These are phyloP conservation scores for Penicillium sp. DNA, from an alignment of 2,329 filamentous ascomycete genomes.

Conservation along the genomic window DNA sequence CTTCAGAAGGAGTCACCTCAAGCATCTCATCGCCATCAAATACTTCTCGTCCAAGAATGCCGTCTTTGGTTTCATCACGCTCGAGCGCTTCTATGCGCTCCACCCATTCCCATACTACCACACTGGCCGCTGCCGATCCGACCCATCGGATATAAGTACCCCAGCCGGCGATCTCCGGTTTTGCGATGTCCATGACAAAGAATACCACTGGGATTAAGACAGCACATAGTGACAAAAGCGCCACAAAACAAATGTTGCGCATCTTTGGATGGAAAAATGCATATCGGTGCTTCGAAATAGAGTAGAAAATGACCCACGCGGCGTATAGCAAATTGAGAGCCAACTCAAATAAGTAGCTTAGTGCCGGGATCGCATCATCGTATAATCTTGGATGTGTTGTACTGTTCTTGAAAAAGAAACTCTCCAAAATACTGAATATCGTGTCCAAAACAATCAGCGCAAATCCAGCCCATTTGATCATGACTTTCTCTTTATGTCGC, in stretches of 20 bases:
- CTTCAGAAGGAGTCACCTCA: constrained; percentile 63
- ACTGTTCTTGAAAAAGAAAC: constrained; percentile 63
- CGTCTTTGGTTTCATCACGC: constrained; percentile 90
- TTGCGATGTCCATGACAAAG: constrained; percentile 86
- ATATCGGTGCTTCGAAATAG: constrained; percentile 86
- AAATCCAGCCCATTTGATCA: constrained; percentile 98
- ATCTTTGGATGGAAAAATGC: constrained; percentile 89
- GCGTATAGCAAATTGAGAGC: constrained; percentile 85
- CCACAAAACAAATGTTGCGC: constrained; percentile 83
- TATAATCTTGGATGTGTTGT: constrained; percentile 68
- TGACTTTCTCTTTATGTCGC: constrained; percentile 92
- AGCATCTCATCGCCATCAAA: constrained; percentile 95
- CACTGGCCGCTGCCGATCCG: constrained; percentile 88
- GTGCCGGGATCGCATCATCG: constrained; percentile 83
- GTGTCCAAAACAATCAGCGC: constrained; percentile 88
- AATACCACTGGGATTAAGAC: constrained; percentile 88
- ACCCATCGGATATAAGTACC: constrained; percentile 96
- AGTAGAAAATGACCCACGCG: constrained; percentile 91
- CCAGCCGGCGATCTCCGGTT: constrained; percentile 85
- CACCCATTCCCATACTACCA: constrained; percentile 99
- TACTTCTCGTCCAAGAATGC: constrained; percentile 84
- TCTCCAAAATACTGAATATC: constrained; percentile 88
- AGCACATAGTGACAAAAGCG: constrained; percentile 74
- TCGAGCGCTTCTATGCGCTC: constrained; percentile 91
- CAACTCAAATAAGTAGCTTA: constrained; percentile 88